Percentiles rank a stretch among this genome's conserved stretches.
phyloP scores from a whole-genome alignment of 2,329 filamentous ascomycete genomes.

The Tothia fuscella region DNA sequence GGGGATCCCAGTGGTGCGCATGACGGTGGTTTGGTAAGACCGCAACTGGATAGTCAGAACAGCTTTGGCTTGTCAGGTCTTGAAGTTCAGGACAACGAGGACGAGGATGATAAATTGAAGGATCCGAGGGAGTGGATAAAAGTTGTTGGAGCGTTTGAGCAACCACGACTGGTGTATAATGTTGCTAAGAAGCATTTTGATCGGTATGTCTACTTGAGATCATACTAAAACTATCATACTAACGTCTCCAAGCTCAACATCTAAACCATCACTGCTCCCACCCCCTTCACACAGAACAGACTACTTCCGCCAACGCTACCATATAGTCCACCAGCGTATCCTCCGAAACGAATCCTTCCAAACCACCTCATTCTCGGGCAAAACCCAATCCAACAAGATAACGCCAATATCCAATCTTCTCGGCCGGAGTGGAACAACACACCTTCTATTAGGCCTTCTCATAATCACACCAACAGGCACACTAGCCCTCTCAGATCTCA shows the following conservation, averaged over 20 bases:
- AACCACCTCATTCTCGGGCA: constrained; percentile 52
- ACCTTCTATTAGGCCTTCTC: constrained; percentile 78
- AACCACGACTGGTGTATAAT: constrained; percentile 69
- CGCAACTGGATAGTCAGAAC: constrained; percentile 43
- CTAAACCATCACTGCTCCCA: constrained; percentile 45
- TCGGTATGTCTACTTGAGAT: constrained; percentile 34
- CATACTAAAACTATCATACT: no score
- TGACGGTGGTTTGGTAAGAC: constrained; percentile 15
- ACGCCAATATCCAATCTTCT: constrained; percentile 69
- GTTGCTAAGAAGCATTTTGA: constrained; percentile 83
- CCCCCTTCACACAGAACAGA: constrained; percentile 68
- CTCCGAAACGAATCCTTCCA: constrained; percentile 91
- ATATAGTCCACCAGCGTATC: constrained; percentile 82
- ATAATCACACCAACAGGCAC: constrained; percentile 69
- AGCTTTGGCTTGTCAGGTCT: constrained; percentile 48
- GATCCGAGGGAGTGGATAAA: constrained; percentile 77
- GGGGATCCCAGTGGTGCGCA: constrained; percentile 23
- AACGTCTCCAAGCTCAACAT: constrained; percentile 20
- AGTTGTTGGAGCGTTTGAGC: constrained; percentile 71
- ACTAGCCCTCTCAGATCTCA: constrained; percentile 73
- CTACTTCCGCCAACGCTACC: constrained; percentile 80
- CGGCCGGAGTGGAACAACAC: constrained; percentile 70
- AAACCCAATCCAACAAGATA: constrained; percentile 55
- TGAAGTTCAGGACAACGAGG: constrained; percentile 41
- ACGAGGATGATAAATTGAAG: constrained; percentile 46